phyloP scores from a whole-genome alignment of 2,329 filamentous ascomycete genomes.

The Lachnellula cervina region DNA sequence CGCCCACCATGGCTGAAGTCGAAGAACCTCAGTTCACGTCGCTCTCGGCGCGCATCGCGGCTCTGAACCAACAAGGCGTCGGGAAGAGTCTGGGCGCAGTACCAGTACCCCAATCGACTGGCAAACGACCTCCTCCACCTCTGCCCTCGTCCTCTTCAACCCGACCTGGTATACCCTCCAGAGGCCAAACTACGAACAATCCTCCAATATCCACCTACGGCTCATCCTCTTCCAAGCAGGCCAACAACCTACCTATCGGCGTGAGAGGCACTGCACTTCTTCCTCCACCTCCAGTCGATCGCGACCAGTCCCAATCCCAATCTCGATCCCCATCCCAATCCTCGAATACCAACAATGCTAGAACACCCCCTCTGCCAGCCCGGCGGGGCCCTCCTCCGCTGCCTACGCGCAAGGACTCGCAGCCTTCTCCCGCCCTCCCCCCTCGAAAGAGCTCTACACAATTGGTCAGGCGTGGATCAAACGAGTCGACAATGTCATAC shows the following conservation, averaged over 20 bases:
- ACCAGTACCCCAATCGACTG: constrained; percentile 19
- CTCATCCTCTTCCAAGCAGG: constrained; percentile 21
- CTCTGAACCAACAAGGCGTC: constrained; percentile 44
- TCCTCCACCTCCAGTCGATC: constrained; percentile 27
- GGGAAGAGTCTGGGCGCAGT: constrained; percentile 13
- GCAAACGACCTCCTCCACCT: constrained; percentile 53
- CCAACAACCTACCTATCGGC: constrained; percentile 25
- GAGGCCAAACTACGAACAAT: constrained; percentile 36
- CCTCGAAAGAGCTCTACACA: constrained; percentile 33
- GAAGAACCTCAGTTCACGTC: constrained; percentile 59
- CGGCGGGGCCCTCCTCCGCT: constrained; percentile 18
- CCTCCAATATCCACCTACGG: constrained; percentile 30
- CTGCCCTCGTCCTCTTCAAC: constrained; percentile 35
- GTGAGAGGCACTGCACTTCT: constrained; percentile 18
- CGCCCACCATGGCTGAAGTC: constrained; percentile 49
- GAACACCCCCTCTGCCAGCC: constrained; percentile 23
- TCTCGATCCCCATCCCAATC: constrained; percentile 4
- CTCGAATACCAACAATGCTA: constrained; percentile 7
- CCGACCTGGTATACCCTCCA: constrained; percentile 36
- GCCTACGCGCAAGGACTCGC: constrained; percentile 19
- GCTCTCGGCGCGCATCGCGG: constrained; percentile 58
- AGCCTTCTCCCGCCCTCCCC: constrained; percentile 21
- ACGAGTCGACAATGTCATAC: constrained; percentile 53
- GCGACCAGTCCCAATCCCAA: constrained; percentile 17
- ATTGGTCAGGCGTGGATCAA: constrained; percentile 46